Evolutionary conservation across 2,329 filamentous ascomycete genomes (phyloP).

Genomic region (Rutstroemia sp.): DNA sequence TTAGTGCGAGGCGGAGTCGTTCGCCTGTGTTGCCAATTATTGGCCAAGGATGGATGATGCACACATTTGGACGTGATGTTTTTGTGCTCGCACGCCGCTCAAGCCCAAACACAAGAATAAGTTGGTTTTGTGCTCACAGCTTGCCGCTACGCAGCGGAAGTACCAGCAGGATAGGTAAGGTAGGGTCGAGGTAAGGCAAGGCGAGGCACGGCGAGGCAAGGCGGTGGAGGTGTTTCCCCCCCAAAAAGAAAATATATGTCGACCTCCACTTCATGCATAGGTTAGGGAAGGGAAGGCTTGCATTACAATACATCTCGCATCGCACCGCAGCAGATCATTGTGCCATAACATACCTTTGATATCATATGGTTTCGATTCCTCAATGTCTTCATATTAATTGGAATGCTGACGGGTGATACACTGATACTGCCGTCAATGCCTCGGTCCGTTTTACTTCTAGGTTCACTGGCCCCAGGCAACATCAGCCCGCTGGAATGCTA

Average conservation of each 20-base stretch:
- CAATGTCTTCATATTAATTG: too few relatives aligned
- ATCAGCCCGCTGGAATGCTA: not conserved
- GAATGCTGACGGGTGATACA: too few relatives aligned
- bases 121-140: not conserved
- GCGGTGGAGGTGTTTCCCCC: conserved; percentile 1
- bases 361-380: too few relatives aligned
- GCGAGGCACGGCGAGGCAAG: not conserved
- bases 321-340: not conserved
- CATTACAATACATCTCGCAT: not conserved
- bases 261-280: not conserved
- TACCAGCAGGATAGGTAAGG: too few relatives aligned
- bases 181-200: not conserved
- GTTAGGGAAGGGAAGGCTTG: not conserved
- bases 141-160: too few relatives aligned
- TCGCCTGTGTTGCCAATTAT: conserved; percentile 4
- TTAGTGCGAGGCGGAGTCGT: conserved; percentile 12
- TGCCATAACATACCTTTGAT: not conserved
- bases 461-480: too few relatives aligned
- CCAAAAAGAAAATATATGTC: not conserved
- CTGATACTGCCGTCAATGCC: too few relatives aligned
- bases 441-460: too few relatives aligned
- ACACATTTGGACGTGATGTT: not conserved
- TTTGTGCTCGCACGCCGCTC: not conserved
- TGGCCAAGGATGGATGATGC: not conserved
- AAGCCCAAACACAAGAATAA: not conserved